phyloP scores from a whole-genome alignment of 2,329 filamentous ascomycete species.

The Trematosphaeria pertusa region DNA sequence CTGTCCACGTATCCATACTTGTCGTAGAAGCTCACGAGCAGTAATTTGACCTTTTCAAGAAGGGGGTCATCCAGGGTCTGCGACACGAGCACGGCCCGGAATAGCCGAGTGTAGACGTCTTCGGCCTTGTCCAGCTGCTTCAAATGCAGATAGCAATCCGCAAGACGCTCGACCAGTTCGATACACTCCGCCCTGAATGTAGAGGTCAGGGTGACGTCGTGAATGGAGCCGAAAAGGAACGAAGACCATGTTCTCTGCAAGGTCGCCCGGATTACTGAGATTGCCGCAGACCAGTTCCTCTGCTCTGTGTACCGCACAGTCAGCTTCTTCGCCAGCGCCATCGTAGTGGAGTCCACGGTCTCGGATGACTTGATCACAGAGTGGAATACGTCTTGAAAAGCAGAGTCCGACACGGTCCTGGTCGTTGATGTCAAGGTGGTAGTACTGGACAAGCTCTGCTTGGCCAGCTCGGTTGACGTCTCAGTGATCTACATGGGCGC shows the following conservation, averaged over 20 bases:
- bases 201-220: constrained; percentile 54
- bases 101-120: constrained; percentile 48
- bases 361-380: constrained; percentile 48
- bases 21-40: constrained; percentile 48
- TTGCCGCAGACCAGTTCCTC: constrained; percentile 56
- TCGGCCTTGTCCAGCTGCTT: constrained; percentile 48
- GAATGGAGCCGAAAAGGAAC: constrained; percentile 53
- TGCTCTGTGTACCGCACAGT: constrained; percentile 53
- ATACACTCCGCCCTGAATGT: constrained; percentile 55
- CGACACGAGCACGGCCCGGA: constrained; percentile 45
- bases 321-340: constrained; percentile 52
- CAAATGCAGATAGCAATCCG: constrained; percentile 53
- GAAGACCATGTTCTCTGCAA: constrained; percentile 56
- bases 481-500: constrained; percentile 43
- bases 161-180: constrained; percentile 55
- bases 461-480: constrained; percentile 52
- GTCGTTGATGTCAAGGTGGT: constrained; percentile 45
- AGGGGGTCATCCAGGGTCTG: constrained; percentile 34
- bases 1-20: constrained; percentile 48
- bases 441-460: constrained; percentile 42
- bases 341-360: constrained; percentile 49
- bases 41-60: constrained; percentile 44
- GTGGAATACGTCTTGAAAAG: constrained; percentile 54
- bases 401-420: constrained; percentile 50
- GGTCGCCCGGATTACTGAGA: constrained; percentile 54